Conservation (phyloP, 2,329 filamentous ascomycete genomes). For the Pseudogymnoascus sp. region DNA sequence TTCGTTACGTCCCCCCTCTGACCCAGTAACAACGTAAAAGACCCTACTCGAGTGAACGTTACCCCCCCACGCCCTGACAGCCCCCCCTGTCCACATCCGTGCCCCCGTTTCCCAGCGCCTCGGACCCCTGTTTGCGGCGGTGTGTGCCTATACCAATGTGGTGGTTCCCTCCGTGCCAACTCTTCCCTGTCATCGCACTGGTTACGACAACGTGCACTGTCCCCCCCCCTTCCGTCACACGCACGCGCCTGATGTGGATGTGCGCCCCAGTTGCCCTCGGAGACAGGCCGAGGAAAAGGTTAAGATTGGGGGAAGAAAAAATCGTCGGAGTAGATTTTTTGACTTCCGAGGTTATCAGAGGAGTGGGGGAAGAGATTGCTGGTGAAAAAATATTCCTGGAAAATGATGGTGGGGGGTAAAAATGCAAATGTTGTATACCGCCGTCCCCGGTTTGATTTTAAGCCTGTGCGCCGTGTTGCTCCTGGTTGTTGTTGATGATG, state of each 20-base stretch:
- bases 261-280: not conserved
- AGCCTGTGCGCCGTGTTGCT: not conserved
- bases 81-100: no score
- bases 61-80: no score
- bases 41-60: no score
- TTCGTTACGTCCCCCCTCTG: no score
- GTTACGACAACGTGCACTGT: not conserved
- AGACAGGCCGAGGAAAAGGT: no score
- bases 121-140: not conserved
- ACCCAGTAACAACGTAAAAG: no score
- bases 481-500: not conserved
- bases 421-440: not conserved
- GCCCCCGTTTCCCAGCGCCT: no score
- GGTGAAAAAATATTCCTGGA: not conserved
- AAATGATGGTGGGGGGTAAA: not conserved
- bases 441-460: not conserved
- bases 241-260: not conserved
- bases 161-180: not conserved
- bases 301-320: no score
- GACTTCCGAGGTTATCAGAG: no score
- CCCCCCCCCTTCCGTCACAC: not conserved
- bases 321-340: no score
- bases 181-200: not conserved
- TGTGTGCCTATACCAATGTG: no score
- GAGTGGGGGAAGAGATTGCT: no score